Base-by-base conservation (phyloP, 169 alveolate genomes). In the Ichthyophthirius multifiliis region DNA sequence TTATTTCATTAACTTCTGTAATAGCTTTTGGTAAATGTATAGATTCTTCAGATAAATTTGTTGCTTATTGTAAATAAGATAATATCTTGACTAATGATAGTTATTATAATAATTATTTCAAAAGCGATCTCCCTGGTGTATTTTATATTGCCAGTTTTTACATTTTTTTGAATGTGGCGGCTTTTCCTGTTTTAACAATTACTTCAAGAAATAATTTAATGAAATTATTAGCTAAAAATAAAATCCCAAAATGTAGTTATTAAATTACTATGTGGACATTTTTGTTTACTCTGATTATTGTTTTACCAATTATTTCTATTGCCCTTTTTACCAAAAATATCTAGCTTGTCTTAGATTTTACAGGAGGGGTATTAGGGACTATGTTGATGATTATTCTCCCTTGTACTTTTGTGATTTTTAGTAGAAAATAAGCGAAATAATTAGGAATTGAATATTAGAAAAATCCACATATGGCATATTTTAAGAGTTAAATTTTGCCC, bases 81-180 rank as follows among this genome's bases (percentile, higher is more conserved):
- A 39, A 13, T n/a, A n/a, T 37, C 20, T 47, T 23, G 5, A 67
- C 43, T 18, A 30, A 32, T 3, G 35, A 47, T 27, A 55, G 71
- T 3, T 20, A 9, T 20, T 67, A 35, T 41, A 67, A 35, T 16
- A 13, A 23, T 5, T 34, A 37, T 37, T 67, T 67, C 34, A 12
- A 39, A 34, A 39, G 63, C 35, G 35, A 34, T 37, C 35, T 44
- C 32, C 35, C 35, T 35, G 67, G 86, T 81, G 80, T 67, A 4
- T 81, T 64, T 34, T 81, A 71, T 81, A 81, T 81, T 27, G 34
- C 76, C 6, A 67, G 82, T 43, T 81, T 67, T 71, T 81, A 81
- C 20, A 81, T 81, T 76, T 81, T 81, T 44, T 34, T 81, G 30
- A 81, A 81, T 73, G 73, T 81, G 34, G 86, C 86, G 1, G 86